Percentiles rank a stretch among this genome's conserved stretches.
phyloP scores from a whole-genome alignment of 2,329 filamentous ascomycete species.

The Xylaria sp. region DNA sequence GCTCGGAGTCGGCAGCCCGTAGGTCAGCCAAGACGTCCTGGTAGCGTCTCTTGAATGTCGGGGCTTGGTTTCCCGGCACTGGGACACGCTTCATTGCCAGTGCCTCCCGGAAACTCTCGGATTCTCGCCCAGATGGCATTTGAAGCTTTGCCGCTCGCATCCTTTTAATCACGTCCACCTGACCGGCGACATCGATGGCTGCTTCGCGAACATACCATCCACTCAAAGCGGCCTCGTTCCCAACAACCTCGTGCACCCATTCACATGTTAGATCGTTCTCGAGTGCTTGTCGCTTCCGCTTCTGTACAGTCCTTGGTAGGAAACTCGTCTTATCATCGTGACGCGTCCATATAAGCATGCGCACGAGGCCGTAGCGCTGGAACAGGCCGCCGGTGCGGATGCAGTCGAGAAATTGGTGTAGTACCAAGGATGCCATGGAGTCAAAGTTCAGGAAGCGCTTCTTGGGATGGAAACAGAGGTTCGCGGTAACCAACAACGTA shows the following conservation, averaged over 20 bases:
- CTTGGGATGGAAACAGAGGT: constrained; percentile 68
- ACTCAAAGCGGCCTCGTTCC: constrained; percentile 48
- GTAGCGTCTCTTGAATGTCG: constrained; percentile 53
- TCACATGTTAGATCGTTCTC: constrained; percentile 71
- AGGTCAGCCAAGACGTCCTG: constrained; percentile 55
- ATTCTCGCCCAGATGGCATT: constrained; percentile 60
- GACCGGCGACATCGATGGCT: constrained; percentile 61
- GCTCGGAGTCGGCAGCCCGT: constrained; percentile 41
- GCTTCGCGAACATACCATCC: constrained; percentile 56
- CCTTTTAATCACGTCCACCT: constrained; percentile 53
- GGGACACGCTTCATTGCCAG: constrained; percentile 25
- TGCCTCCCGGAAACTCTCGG: constrained; percentile 46
- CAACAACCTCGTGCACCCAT: constrained; percentile 68
- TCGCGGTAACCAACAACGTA: constrained; percentile 77
- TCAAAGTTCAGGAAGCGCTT: constrained; percentile 63
- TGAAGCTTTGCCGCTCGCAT: constrained; percentile 59
- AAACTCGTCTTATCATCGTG: constrained; percentile 68
- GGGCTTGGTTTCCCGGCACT: constrained; percentile 40
- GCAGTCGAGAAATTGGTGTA: constrained; percentile 70
- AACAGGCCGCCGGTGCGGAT: constrained; percentile 70
- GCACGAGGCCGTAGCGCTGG: constrained; percentile 80
- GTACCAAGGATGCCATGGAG: constrained; percentile 67
- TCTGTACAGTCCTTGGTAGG: constrained; percentile 68
- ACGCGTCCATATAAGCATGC: constrained; percentile 79
- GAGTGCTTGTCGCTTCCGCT: constrained; percentile 67